Conservation (phyloP, 176 grass and related monocot genomes). For the Neostapfia colusana region DNA sequence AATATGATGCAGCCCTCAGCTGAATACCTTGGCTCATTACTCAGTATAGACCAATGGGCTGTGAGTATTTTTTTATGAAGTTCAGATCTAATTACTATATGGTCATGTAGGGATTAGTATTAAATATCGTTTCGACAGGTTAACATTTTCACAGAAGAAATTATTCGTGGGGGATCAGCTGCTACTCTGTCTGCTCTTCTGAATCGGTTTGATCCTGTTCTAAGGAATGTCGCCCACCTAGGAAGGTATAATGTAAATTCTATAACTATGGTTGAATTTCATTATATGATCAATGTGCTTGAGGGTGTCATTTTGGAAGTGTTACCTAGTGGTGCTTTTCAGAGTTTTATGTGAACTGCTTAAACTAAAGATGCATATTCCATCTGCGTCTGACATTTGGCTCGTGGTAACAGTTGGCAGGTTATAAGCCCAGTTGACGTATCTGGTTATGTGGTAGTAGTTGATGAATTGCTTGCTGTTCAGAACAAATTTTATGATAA, state of each 20-base stretch:
- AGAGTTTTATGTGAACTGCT: neutral
- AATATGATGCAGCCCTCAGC: slow-evolving; percentile 87
- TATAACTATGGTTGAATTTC: neutral
- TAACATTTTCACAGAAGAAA: slow-evolving; percentile 93
- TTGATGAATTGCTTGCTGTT: slow-evolving; percentile 73
- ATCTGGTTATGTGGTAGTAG: slow-evolving; percentile 75
- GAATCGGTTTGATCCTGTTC: slow-evolving; percentile 93
- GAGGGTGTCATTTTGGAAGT: slow-evolving; percentile 8
- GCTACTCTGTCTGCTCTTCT: slow-evolving; percentile 91
- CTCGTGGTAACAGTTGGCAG: slow-evolving; percentile 75
- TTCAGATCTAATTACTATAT: slow-evolving; percentile 34
- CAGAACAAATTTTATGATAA: slow-evolving; percentile 84
- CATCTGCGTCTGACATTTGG: slow-evolving; percentile 30
- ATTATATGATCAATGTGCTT: neutral
- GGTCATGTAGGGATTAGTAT: slow-evolving; percentile 15
- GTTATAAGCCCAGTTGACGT: slow-evolving; percentile 96
- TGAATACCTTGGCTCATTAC: slow-evolving; percentile 92
- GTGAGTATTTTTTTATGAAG: slow-evolving; percentile 59
- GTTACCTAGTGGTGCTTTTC: slow-evolving; percentile 6
- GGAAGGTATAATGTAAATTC: slow-evolving; percentile 67
- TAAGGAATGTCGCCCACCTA: slow-evolving; percentile 77
- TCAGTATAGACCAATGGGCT: slow-evolving; percentile 72
- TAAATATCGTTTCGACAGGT: slow-evolving; percentile 49
- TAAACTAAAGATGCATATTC: slow-evolving; percentile 31
- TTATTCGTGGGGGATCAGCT: slow-evolving; percentile 96